These are phyloP conservation scores for Kodamaea hsintzibuensis DNA, from an alignment of 805 yeast genomes.

Conservation along the genomic window DNA sequence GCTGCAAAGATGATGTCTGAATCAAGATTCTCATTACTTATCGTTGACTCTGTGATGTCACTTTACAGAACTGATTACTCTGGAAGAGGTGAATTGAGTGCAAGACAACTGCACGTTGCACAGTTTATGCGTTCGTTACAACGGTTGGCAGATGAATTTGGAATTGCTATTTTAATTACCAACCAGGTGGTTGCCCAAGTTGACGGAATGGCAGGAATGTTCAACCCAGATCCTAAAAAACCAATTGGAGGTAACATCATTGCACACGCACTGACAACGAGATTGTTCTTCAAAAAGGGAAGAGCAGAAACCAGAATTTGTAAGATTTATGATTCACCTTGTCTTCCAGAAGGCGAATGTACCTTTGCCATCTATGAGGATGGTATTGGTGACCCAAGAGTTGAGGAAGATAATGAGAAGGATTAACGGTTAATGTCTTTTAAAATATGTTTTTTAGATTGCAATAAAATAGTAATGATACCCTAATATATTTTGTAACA, in stretches of 20 bases:
- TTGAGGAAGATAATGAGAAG: conserved; percentile 53
- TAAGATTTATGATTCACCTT: conserved; percentile 94
- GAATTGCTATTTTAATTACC: conserved; percentile 88
- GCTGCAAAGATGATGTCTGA: conserved; percentile 98
- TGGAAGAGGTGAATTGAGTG: conserved; percentile 94
- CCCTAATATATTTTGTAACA: too few species aligned
- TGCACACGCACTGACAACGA: conserved; percentile 95
- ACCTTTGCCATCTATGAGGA: conserved; percentile 95
- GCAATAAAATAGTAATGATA: background rate
- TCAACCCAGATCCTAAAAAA: conserved; percentile 95
- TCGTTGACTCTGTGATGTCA: conserved; percentile 98
- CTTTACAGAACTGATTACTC: conserved; percentile 90
- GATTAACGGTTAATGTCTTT: background rate
- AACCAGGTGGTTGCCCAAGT: conserved; percentile 98
- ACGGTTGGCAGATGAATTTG: conserved; percentile 94
- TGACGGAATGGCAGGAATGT: conserved; percentile 80
- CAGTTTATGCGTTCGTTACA: conserved; percentile 89
- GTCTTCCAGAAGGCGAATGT: conserved; percentile 93
- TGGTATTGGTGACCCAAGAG: conserved; percentile 94
- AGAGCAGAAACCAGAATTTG: conserved; percentile 91
- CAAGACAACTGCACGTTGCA: conserved; percentile 93
- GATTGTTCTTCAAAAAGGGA: conserved; percentile 88
- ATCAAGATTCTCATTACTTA: conserved; percentile 82
- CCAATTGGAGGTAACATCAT: conserved; percentile 98
- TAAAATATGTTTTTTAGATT: background rate